Evolutionary conservation across 805 yeast species (phyloP).

Genomic region (Starmerella vitae): DNA sequence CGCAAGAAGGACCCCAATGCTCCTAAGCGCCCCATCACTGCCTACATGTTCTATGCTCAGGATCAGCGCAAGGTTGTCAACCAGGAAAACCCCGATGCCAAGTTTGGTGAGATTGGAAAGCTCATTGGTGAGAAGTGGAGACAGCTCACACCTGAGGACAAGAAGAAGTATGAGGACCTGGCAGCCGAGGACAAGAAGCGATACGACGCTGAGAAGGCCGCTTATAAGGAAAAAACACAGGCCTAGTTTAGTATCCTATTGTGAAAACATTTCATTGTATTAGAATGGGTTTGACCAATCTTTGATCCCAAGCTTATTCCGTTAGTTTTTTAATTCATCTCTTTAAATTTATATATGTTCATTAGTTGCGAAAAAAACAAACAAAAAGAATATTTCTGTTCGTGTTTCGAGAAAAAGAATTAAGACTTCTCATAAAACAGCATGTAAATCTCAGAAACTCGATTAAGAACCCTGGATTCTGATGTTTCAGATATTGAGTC

Average conservation of each 20-base stretch:
- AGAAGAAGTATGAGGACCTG: conserved; percentile 79
- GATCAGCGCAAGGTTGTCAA: conserved; percentile 93
- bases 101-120: conserved; percentile 89
- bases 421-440: conserved; percentile 52
- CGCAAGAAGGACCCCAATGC: conserved; percentile 54
- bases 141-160: conserved; percentile 69
- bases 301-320: no score
- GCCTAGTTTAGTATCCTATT: conserved; percentile 3
- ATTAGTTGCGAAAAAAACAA: no score
- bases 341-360: no score
- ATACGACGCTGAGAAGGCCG: conserved; percentile 91
- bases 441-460: conserved; percentile 71
- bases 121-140: conserved; percentile 95
- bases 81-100: conserved; percentile 90
- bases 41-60: conserved; percentile 97
- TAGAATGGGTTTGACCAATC: no score
- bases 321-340: no score
- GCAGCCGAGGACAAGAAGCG: conserved; percentile 96
- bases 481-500: conserved; percentile 50
- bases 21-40: conserved; percentile 95
- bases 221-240: conserved; percentile 32
- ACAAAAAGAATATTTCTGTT: no score
- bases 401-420: no score
- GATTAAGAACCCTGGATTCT: conserved; percentile 44
- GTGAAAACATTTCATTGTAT: no score